Evolutionary conservation across 306 rosid species (phyloP), one percentile per base, ranked within the genome.

Genomic region (Medicago arabica): DNA sequence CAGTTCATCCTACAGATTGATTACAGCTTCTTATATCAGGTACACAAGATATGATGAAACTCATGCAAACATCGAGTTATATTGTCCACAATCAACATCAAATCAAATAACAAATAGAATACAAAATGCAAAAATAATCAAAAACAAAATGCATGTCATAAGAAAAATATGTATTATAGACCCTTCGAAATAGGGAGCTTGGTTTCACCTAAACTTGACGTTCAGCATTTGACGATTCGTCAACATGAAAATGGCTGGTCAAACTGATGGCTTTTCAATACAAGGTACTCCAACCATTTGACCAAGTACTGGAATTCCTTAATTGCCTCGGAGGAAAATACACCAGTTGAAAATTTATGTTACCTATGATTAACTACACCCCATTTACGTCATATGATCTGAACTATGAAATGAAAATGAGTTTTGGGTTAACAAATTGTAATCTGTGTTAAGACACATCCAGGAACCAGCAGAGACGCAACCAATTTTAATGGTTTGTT

Each of bases 221-320:
- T 54, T 17, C 60, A 9, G 3, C 19, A 60, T 60, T 28, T 28
- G 66, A 60, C 28, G 66, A 28, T 60, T 60, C 66, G 7, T 25
- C 41, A 28, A 60, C 41, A 60, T 5, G 66, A 60, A 60, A 28
- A 60, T 60, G 66, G 16, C 66, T 13, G 18, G 28, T 25, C 28
- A 25, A 25, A 59, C 8, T 13, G 40, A 59, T 59, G 65, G 28
- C 40, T 25, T 59, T 59, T 60, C 10, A 60, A 60, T 60, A 60
- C 3, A 75, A 23, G 60, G 47, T 15, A 79, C 55, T 47, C 16
- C 86, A 86, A 51, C 23, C 70, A 58, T 68, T 61, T 74, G 12
- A 49, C 10, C 13, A 46, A 31, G 64, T 19, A 65, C 28, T 41
- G 23, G 47, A 67, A 21, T 28, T 69, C 43, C 51, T 59, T 53